phyloP scores from a whole-genome alignment of 2,329 filamentous ascomycete species.

The Tolypocladium tropicale region DNA sequence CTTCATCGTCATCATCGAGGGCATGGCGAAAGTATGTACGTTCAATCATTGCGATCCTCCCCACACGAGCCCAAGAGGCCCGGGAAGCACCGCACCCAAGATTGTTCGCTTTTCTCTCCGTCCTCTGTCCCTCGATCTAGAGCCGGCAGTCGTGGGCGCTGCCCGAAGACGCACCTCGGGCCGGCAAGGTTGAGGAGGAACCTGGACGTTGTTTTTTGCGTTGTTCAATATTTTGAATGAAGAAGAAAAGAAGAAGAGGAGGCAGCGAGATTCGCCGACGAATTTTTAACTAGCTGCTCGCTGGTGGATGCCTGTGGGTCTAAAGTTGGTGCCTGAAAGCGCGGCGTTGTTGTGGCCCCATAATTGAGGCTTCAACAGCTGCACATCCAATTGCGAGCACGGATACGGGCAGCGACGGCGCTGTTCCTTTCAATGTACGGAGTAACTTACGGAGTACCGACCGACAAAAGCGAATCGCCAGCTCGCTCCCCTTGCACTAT shows the following conservation, averaged over 20 bases:
- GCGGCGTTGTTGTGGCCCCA: neutral
- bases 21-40: conserved; percentile 30
- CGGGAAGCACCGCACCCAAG: conserved; percentile 49
- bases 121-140: conserved; percentile 32
- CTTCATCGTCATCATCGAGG: neutral
- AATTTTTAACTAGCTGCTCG: neutral
- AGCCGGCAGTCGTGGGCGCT: conserved; percentile 36
- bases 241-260: conserved; percentile 16
- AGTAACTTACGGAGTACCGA: no score
- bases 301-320: neutral
- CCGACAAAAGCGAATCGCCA: no score
- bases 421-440: no score
- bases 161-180: conserved; percentile 34
- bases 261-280: conserved; percentile 1
- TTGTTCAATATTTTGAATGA: conserved; percentile 32
- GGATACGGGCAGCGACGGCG: no score
- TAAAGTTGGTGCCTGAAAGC: neutral
- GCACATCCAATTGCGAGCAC: no score
- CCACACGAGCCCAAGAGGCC: conserved; percentile 32
- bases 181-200: conserved; percentile 21
- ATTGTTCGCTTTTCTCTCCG: conserved; percentile 46
- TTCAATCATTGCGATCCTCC: conserved; percentile 51
- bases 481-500: no score
- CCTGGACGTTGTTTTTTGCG: conserved; percentile 35
- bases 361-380: neutral